A percentile compares a stretch with the other conserved stretches of the same genome.
These are phyloP conservation scores for Dovyalis caffra DNA, from an alignment of 345 rosid genomes.

Conservation along the genomic window DNA sequence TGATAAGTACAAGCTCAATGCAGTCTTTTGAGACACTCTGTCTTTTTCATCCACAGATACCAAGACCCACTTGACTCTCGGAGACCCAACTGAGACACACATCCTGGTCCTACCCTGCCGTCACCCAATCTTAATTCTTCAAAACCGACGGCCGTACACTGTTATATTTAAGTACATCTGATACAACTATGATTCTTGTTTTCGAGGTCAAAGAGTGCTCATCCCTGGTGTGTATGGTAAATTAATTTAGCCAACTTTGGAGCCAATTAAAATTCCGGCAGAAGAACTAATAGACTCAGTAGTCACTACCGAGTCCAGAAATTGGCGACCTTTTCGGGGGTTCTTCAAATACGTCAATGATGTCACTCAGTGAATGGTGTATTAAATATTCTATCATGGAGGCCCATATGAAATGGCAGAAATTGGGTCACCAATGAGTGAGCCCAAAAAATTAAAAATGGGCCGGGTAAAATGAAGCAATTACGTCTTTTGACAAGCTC, in stretches of 20 bases:
- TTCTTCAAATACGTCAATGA: not conserved
- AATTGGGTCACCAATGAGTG: not conserved
- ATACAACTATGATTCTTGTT: too few relatives aligned
- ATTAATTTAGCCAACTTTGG: too few relatives aligned
- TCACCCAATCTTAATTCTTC: not conserved
- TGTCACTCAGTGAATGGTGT: not conserved
- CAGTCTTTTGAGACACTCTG: not conserved
- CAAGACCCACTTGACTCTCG: not conserved
- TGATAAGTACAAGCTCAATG: not conserved
- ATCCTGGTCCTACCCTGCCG: not conserved
- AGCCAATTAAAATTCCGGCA: too few relatives aligned
- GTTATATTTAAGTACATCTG: not conserved
- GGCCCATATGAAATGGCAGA: not conserved
- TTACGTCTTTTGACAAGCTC: not conserved
- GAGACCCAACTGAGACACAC: not conserved
- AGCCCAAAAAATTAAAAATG: not conserved
- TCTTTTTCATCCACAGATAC: not conserved
- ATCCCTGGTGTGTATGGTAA: too few relatives aligned
- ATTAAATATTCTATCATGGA: not conserved
- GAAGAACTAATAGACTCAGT: too few relatives aligned
- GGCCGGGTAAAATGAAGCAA: not conserved
- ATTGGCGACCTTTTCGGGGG: not conserved
- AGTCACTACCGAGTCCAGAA: not conserved
- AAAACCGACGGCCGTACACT: not conserved
- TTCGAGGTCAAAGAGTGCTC: too few relatives aligned